Percentiles rank a stretch among this genome's conserved stretches.
Evolutionary conservation across 2,329 filamentous ascomycete genomes (phyloP).

Genomic region (Golovinomyces cichoracearum): DNA sequence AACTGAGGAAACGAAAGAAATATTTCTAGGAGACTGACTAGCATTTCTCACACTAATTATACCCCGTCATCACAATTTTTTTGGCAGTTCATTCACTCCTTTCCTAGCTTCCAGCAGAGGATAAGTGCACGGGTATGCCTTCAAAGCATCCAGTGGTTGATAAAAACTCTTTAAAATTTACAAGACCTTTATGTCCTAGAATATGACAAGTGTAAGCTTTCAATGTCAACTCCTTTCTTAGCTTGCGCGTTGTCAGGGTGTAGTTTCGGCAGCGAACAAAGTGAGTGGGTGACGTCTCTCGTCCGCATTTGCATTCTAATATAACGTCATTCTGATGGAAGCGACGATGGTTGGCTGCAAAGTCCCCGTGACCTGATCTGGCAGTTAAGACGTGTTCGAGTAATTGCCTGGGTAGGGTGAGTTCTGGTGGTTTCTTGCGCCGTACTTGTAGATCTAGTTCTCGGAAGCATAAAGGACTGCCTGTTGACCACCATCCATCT

Average conservation of each 20-base stretch:
- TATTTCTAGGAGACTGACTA: not conserved
- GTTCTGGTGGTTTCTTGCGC: not conserved
- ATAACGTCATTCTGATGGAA: not conserved
- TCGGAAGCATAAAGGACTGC: not conserved
- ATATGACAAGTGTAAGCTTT: not conserved
- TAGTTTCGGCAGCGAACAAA: not conserved
- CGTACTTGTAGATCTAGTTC: not conserved
- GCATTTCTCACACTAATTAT: not conserved
- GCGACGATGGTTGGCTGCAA: not conserved
- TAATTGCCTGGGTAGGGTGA: not conserved
- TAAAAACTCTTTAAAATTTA: not conserved
- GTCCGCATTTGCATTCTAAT: not conserved
- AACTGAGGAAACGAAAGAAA: not conserved
- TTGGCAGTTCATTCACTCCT: not conserved
- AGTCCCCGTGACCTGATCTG: not conserved
- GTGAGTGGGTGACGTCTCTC: too few relatives aligned
- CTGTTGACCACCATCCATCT: not conserved
- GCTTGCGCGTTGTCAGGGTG: not conserved
- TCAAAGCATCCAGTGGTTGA: not conserved
- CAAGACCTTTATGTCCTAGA: not conserved
- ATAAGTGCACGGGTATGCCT: not conserved
- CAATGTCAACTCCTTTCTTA: not conserved
- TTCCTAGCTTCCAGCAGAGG: too few relatives aligned
- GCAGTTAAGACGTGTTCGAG: not conserved
- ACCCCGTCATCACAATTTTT: not conserved